phyloP scores from a whole-genome alignment of 176 grass and related monocot species.

The Dactylis glomerata region DNA sequence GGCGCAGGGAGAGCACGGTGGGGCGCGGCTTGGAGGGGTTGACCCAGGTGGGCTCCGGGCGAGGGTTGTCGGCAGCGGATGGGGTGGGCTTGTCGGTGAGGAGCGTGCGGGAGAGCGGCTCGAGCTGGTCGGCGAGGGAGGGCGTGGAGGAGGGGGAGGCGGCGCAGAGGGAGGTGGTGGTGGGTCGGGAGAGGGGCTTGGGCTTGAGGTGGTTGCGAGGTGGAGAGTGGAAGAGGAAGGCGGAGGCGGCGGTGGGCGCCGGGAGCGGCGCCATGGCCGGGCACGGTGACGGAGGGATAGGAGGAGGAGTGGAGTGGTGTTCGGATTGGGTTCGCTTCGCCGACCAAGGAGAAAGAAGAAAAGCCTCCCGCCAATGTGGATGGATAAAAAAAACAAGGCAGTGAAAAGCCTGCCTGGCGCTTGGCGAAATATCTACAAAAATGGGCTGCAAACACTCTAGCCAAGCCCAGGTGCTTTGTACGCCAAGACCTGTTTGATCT shows the following conservation, averaged over 20 bases:
- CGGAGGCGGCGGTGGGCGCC: constrained; percentile 30
- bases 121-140: constrained; percentile 76
- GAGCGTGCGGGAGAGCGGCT: constrained; percentile 59
- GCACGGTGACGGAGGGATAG: not conserved
- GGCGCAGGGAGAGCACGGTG: constrained; percentile 63
- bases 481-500: no score
- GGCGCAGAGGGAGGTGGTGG: constrained; percentile 21
- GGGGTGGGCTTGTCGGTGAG: constrained; percentile 53
- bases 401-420: not conserved
- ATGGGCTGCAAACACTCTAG: not conserved
- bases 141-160: constrained; percentile 26
- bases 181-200: not conserved
- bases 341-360: not conserved
- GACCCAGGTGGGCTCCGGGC: constrained; percentile 64
- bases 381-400: not conserved
- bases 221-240: constrained; percentile 41
- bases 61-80: not conserved
- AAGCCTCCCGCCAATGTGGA: not conserved
- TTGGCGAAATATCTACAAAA: not conserved
- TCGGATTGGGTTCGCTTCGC: not conserved
- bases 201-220: constrained; percentile 7
- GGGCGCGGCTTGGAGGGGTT: constrained; percentile 78
- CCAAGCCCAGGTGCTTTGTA: not conserved
- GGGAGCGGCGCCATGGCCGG: constrained; percentile 42
- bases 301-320: not conserved